Conservation (phyloP, 2,329 filamentous ascomycete genomes). For the Cladosporium sp. region DNA sequence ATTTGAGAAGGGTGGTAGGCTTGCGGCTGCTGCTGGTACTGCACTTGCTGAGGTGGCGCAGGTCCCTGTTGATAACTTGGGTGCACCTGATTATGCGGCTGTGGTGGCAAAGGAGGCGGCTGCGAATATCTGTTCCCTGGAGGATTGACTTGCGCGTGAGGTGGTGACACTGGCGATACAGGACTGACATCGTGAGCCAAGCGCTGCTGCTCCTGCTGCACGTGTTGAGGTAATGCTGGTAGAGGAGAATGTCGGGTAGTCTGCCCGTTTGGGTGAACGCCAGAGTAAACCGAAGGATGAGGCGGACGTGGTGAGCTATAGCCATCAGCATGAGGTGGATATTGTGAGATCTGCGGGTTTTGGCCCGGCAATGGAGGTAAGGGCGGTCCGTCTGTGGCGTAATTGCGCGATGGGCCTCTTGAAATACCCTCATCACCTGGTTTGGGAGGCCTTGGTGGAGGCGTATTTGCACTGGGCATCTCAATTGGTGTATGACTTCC, state of each 20-base stretch:
- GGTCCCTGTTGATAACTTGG: conserved; percentile 11
- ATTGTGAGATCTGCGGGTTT: background rate
- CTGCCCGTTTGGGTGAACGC: conserved; percentile 20
- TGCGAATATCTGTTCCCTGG: conserved; percentile 16
- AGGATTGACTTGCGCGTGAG: background rate
- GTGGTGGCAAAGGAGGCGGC: conserved; percentile 27
- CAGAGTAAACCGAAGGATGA: conserved; percentile 23
- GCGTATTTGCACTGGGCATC: conserved; percentile 21
- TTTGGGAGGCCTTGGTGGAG: conserved; percentile 54
- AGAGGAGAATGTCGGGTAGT: conserved; percentile 24
- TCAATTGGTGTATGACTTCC: conserved; percentile 14
- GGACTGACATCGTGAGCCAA: conserved; percentile 24
- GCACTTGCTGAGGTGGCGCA: background rate
- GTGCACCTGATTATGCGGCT: conserved; percentile 15
- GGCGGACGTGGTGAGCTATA: background rate
- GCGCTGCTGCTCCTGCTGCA: conserved; percentile 19
- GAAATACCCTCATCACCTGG: conserved; percentile 32
- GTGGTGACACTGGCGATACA: conserved; percentile 30
- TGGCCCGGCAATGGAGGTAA: conserved; percentile 32
- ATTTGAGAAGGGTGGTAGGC: conserved; percentile 16
- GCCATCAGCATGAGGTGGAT: background rate
- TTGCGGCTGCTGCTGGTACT: conserved; percentile 8
- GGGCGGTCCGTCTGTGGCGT: conserved; percentile 28
- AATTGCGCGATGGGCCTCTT: conserved; percentile 15
- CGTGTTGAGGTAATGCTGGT: conserved; percentile 38